Percentiles rank a stretch among this genome's conserved stretches.
Evolutionary conservation across 306 rosid species (phyloP).

Genomic region (Lathyrus oleraceus): DNA sequence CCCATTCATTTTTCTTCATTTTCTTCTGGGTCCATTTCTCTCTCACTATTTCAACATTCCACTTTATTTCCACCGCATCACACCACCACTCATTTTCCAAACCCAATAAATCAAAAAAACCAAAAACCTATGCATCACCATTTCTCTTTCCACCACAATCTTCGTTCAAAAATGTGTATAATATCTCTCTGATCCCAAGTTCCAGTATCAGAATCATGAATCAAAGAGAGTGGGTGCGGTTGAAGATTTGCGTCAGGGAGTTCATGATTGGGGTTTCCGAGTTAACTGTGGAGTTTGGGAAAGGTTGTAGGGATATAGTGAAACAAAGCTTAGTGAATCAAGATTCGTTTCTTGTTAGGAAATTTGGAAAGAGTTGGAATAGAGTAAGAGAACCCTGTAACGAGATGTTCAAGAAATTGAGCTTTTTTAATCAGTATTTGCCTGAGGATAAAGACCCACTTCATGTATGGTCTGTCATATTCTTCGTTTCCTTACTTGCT

Average conservation of each 20-base stretch:
- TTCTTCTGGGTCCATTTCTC: constrained; percentile 25
- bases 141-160: not conserved
- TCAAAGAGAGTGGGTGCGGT: constrained; percentile 40
- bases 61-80: constrained; percentile 20
- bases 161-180: constrained; percentile 27
- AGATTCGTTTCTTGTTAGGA: constrained; percentile 55
- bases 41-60: constrained; percentile 42
- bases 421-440: constrained; percentile 58
- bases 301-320: constrained; percentile 86
- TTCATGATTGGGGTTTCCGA: constrained; percentile 75
- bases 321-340: constrained; percentile 68
- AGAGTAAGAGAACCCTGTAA: constrained; percentile 50
- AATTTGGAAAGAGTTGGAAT: constrained; percentile 51
- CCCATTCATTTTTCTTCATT: constrained; percentile 20
- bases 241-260: constrained; percentile 59
- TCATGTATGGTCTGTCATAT: constrained; percentile 68
- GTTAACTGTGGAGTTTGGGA: constrained; percentile 77
- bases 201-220: constrained; percentile 18
- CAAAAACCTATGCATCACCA: not conserved
- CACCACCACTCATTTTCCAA: not conserved
- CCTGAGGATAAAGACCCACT: constrained; percentile 94
- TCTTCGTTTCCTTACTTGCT: constrained; percentile 58
- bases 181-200: not conserved
- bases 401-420: constrained; percentile 47
- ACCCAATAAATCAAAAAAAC: not conserved